Evolutionary conservation across 2,329 filamentous ascomycete species (phyloP), one percentile per base, ranked within the genome.

Genomic region (Clonostachys sp.): DNA sequence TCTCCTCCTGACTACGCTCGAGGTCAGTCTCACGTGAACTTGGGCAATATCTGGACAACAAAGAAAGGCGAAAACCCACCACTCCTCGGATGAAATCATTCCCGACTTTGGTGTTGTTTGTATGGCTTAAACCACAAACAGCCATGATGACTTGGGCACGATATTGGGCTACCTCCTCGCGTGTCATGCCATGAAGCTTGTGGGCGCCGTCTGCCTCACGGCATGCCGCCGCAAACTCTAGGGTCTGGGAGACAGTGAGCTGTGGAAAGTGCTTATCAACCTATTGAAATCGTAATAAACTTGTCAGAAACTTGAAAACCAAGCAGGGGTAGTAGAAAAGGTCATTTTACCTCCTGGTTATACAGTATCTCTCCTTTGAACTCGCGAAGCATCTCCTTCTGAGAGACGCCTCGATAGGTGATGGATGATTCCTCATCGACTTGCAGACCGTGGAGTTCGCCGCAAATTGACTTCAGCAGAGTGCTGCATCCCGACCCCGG

Each of bases 231-330:
- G 88, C 88, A 59, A 91, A 91, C 45, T 81, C 75, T 1, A 92
- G 71, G 0, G 87, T 92, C 53, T 89, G 77, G 2, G 84, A 81
- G 12, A 91, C 86, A 0, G 84, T 89, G 18, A 94, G 68, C n/a
- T 87, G 84, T 1, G 87, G 83, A 53, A 90, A 91, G 60, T 91
- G 87, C 30, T 85, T 75, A 60, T 90, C 86, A 30, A 77, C 74
- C 65, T 85, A 20, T 7, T 12, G 10, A 12, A 5, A 2, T 6
- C 16, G 2, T 10, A 6, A 3, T 24, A 34, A 20, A 20, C 18
- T 20, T 20, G 18, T 20, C 18, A 24, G 24, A 24, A 24, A 24
- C 24, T 24, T 24, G 24, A 24, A 24, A 24, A 8, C 4, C 24
- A 24, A 24, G 24, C 24, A 24, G 7, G 24, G 24, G 24, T 24